Evolutionary conservation across 2,329 filamentous ascomycete genomes (phyloP).

Genomic region (Daldinia sp.): DNA sequence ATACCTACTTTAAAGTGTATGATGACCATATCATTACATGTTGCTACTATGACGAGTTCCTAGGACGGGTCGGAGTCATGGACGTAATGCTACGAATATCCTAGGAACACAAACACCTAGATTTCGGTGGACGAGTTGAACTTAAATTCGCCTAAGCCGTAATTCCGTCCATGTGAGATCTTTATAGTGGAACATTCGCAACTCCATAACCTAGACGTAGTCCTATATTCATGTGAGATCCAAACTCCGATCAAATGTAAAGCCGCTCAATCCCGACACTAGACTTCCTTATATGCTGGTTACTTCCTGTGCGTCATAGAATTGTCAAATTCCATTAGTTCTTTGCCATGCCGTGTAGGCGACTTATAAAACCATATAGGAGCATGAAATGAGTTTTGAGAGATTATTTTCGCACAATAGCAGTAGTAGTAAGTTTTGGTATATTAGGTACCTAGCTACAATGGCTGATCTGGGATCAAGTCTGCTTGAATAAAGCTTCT

Average conservation of each 20-base stretch:
- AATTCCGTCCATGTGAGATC: background rate
- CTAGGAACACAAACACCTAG: background rate
- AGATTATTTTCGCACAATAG: too few species aligned
- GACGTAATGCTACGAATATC: conserved; percentile 1
- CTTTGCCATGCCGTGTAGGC: background rate
- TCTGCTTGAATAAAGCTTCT: too few species aligned
- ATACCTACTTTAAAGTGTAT: conserved; percentile 4
- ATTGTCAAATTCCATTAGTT: background rate
- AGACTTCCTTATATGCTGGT: background rate
- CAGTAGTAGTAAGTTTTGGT: background rate
- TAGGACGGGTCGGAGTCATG: conserved; percentile 10
- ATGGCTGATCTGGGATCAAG: too few species aligned
- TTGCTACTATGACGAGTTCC: conserved; percentile 18
- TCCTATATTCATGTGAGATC: background rate
- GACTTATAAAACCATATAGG: background rate
- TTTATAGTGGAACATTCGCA: background rate
- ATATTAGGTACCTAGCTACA: background rate
- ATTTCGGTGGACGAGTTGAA: conserved; percentile 2
- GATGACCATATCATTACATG: conserved; percentile 1
- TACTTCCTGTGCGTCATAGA: background rate
- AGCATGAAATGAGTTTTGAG: background rate
- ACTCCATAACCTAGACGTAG: background rate
- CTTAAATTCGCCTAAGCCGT: background rate
- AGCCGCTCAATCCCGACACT: background rate
- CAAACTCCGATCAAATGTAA: background rate